Base-by-base conservation (phyloP, 2,329 filamentous ascomycete genomes). In the Hysterium pulicare region DNA sequence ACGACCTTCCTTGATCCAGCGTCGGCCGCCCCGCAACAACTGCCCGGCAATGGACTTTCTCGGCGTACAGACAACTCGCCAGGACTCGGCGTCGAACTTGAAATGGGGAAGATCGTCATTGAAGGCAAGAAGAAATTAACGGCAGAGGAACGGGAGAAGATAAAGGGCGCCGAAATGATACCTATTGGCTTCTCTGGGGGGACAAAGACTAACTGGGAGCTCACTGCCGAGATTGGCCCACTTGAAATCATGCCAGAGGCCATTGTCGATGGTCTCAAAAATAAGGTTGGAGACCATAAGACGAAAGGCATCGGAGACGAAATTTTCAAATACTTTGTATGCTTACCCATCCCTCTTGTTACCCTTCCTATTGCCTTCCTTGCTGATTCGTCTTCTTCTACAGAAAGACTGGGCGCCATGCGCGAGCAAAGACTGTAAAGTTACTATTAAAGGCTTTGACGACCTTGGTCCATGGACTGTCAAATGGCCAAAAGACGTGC, bases 221-320 rank as follows among this genome's bases (percentile, higher is more conserved):
- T 41, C 19, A 41, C 39, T 35, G 39, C 39, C 30, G 43, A 45
- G 15, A 22, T 42, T 42, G 20, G 39, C 38, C 16, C 30, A 19
- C 6, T 16, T n/a, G n/a, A n/a, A 40, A 20, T 45, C 40, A 19
- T 37, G 8, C 38, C 43, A 38, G 43, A 45, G 33, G 40, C 40
- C 40, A 45, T 45, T 42, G 43, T 45, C 33, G 39, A 45, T 38
- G 43, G 43, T 23, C 36, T 40, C 17, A 45, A 42, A 28, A 42
- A 45, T 36, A 45, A 42, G 39, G 39, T 45, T 42, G 39, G 43
- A 45, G 40, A 42, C 4, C 39, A 24, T 31, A 38, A 42, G 43
- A 45, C 43, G 39, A 42, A 33, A 37, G 21, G 23, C 31, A 45
- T 42, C 32, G 43, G 39, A 45, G 39, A 45, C 32, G 40, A 45